These are phyloP conservation scores for Paxillus ammoniavirescens DNA, from an alignment of 768 basidiomycete genomes.

Conservation along the genomic window DNA sequence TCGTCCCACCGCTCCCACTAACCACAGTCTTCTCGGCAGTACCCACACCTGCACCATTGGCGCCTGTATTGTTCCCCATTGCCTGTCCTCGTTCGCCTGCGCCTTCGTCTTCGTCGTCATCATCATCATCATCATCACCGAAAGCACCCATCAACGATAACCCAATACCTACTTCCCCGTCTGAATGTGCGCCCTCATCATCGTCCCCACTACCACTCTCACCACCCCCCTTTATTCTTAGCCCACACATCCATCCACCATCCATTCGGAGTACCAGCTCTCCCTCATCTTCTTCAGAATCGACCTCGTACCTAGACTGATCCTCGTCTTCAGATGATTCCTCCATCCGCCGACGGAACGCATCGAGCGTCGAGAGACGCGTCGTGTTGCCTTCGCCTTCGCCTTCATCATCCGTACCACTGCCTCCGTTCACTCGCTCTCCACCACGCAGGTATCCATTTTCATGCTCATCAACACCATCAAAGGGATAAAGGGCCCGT, in stretches of 20 bases:
- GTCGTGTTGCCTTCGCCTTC: conserved; percentile 18
- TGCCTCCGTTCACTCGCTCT: background rate
- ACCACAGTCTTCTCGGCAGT: conserved; percentile 3
- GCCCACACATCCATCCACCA: background rate
- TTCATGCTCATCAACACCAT: background rate
- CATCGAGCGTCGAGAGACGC: conserved; percentile 25
- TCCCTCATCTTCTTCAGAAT: conserved; percentile 9
- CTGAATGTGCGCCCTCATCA: conserved; percentile 38
- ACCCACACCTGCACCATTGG: conserved; percentile 3
- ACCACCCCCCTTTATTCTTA: background rate
- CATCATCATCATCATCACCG: conserved; percentile 31
- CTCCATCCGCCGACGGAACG: conserved; percentile 18
- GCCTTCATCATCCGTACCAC: background rate
- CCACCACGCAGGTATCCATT: background rate
- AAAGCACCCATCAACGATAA: conserved; percentile 59
- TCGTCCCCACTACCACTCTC: background rate
- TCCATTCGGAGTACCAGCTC: conserved; percentile 5
- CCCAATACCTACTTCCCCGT: conserved; percentile 68
- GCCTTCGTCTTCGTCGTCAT: conserved; percentile 8
- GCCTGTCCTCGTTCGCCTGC: conserved; percentile 3
- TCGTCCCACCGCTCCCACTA: background rate
- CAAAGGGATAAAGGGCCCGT: background rate
- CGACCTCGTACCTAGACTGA: background rate
- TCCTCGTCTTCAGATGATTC: conserved; percentile 11
- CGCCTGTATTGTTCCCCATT: background rate